Conservation (phyloP, 2,329 filamentous ascomycete species). For the Domatiomyces catenatus region DNA sequence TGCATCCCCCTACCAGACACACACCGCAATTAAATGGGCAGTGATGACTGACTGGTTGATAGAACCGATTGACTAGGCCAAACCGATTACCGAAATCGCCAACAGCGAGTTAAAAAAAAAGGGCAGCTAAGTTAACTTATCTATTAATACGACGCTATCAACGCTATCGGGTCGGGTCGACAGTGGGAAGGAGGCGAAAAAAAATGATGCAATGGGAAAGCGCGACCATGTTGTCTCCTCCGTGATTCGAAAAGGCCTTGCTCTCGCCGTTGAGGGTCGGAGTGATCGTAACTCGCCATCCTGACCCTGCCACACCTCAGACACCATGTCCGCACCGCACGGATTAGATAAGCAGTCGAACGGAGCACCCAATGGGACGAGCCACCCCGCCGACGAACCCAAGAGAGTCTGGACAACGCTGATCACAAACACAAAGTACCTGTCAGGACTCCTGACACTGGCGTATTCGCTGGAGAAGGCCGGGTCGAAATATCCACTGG, state of each 20-base stretch:
- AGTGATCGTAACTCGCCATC: not conserved
- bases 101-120: too few species aligned
- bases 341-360: not conserved
- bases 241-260: not conserved
- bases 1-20: not conserved
- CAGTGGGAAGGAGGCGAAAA: not conserved
- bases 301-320: not conserved
- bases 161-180: not conserved
- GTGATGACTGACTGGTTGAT: not conserved
- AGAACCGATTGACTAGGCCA: not conserved
- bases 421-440: constrained; percentile 71
- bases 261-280: not conserved
- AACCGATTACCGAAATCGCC: too few species aligned
- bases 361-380: not conserved
- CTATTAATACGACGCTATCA: not conserved
- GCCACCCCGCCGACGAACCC: not conserved
- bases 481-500: constrained; percentile 56
- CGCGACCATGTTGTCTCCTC: not conserved
- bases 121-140: not conserved
- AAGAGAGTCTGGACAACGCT: constrained; percentile 66
- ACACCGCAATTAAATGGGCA: not conserved
- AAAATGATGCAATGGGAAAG: not conserved
- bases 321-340: not conserved
- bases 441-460: constrained; percentile 68
- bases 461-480: constrained; percentile 56